phyloP scores from a whole-genome alignment of 139 green algal species.

The Chlorella ohadii region DNA sequence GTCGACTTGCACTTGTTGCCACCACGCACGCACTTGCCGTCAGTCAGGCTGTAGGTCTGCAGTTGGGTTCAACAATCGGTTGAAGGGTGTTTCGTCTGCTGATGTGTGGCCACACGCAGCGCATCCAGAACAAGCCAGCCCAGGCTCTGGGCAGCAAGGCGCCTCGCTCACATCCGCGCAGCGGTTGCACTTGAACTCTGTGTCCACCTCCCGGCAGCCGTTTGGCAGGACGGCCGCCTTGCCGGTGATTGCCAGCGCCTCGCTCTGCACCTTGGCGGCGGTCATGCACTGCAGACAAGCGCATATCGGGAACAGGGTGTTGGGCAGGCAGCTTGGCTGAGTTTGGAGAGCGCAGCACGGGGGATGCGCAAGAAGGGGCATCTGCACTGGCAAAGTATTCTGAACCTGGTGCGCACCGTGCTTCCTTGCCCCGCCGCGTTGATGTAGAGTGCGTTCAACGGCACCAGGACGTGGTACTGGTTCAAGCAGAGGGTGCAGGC shows the following conservation, averaged over 20 bases:
- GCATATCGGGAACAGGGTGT: background rate
- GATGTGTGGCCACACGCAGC: too few relatives aligned
- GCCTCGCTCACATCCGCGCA: background rate
- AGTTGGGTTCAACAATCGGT: too few relatives aligned
- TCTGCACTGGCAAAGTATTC: too few relatives aligned
- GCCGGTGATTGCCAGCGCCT: background rate
- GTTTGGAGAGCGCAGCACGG: too few relatives aligned
- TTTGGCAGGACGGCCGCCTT: background rate
- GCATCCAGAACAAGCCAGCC: too few relatives aligned
- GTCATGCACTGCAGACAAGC: background rate
- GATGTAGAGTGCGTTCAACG: background rate
- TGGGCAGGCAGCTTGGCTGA: too few relatives aligned
- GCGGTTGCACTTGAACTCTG: conserved; percentile 12
- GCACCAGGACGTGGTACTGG: too few relatives aligned
- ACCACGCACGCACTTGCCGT: background rate
- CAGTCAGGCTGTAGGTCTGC: background rate
- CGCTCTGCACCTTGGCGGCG: background rate
- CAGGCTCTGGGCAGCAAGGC: too few relatives aligned
- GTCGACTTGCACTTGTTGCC: conserved; percentile 2
- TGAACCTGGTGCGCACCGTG: background rate
- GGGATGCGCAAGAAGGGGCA: too few relatives aligned
- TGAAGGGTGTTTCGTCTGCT: too few relatives aligned
- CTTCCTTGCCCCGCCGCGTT: background rate
- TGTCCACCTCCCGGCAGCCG: background rate
- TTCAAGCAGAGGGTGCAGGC: too few relatives aligned